Evolutionary conservation across 2,329 filamentous ascomycete species (phyloP).

Genomic region (Bipolaris oryzae): DNA sequence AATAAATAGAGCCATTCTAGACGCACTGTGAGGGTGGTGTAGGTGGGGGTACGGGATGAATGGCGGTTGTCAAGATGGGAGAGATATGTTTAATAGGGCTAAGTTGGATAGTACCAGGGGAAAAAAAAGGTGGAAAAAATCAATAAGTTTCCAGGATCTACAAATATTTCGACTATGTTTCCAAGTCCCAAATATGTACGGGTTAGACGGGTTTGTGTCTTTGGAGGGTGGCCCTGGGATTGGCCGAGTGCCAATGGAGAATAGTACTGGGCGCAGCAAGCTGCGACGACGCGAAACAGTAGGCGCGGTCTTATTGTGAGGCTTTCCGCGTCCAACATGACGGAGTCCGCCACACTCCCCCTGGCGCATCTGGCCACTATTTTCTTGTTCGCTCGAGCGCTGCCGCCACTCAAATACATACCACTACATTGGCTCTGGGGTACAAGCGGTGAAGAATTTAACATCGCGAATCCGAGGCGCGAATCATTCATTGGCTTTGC

Average conservation of each 20-base stretch:
- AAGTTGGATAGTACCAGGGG: too few species aligned
- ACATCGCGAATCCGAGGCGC: neutral
- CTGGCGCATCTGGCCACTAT: neutral
- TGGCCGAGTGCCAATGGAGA: slow-evolving; percentile 11
- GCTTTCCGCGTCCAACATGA: neutral
- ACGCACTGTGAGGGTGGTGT: too few species aligned
- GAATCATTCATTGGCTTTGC: neutral
- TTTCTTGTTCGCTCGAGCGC: neutral
- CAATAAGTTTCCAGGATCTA: too few species aligned
- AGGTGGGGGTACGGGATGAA: too few species aligned
- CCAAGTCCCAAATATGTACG: too few species aligned
- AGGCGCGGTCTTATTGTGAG: slow-evolving; percentile 5
- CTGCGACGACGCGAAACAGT: slow-evolving; percentile 12
- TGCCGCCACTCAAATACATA: too few species aligned
- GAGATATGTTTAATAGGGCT: too few species aligned
- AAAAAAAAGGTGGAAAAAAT: too few species aligned
- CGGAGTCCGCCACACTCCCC: neutral
- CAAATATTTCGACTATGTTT: too few species aligned
- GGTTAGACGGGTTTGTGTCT: neutral
- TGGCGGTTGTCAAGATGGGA: too few species aligned
- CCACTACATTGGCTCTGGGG: neutral
- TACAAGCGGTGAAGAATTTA: neutral
- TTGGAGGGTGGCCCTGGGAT: neutral
- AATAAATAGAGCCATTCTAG: too few species aligned
- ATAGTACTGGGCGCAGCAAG: slow-evolving; percentile 2